A percentile compares a stretch with the other conserved stretches of the same genome.
phyloP scores from a whole-genome alignment of 345 rosid species.

The Syzygium oleosum region DNA sequence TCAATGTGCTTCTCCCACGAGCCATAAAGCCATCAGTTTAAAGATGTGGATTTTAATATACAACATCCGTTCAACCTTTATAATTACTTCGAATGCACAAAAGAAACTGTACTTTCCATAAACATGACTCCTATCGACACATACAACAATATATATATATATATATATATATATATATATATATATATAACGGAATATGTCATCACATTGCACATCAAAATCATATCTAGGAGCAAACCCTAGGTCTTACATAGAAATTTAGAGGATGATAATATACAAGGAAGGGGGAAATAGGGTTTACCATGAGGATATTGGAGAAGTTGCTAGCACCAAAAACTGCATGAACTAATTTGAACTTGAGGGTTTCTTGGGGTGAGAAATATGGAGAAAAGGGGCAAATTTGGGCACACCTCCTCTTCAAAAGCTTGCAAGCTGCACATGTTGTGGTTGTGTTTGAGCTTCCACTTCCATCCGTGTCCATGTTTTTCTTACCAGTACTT shows the following conservation, averaged over 20 bases:
- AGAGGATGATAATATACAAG: not conserved
- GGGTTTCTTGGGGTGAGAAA: slow-evolving; percentile 87
- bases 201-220: not conserved
- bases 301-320: slow-evolving; percentile 85
- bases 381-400: slow-evolving; percentile 90
- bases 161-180: not conserved
- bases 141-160: not conserved
- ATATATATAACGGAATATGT: not conserved
- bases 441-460: slow-evolving; percentile 55
- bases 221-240: not conserved
- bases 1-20: not conserved
- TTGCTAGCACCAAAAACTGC: slow-evolving; percentile 91
- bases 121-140: too few species aligned
- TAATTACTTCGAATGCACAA: not conserved
- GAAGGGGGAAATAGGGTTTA: slow-evolving; percentile 3
- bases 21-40: not conserved
- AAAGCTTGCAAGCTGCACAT: slow-evolving; percentile 85
- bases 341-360: slow-evolving; percentile 78
- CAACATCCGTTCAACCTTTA: too few species aligned
- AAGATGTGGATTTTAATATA: not conserved
- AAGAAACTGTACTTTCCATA: not conserved
- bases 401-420: slow-evolving; percentile 78
- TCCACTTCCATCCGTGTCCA: slow-evolving; percentile 38
- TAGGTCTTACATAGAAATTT: not conserved
- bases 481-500: slow-evolving; percentile 50